Evolutionary conservation across 305 asterid species (phyloP).

Genomic region (Ilex paraguariensis): DNA sequence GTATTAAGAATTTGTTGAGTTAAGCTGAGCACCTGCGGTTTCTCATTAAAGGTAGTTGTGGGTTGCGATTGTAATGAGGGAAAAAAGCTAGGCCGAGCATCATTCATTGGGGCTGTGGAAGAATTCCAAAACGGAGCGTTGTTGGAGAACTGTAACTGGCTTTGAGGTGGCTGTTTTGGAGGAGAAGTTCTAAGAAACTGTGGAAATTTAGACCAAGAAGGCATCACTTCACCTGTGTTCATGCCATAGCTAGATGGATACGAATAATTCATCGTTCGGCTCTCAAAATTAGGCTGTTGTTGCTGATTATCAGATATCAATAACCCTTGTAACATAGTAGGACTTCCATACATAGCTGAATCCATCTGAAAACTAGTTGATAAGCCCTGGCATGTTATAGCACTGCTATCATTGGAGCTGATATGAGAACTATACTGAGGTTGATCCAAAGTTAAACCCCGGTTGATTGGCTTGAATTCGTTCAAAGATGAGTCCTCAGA

Average conservation of each 20-base stretch:
- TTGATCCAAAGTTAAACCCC: conserved; percentile 51
- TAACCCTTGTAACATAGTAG: conserved; percentile 28
- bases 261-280: conserved; percentile 34
- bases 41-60: conserved; percentile 49
- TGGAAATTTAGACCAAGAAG: conserved; percentile 20
- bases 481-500: conserved; percentile 36
- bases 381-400: conserved; percentile 41
- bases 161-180: conserved; percentile 16
- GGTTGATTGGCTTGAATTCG: conserved; percentile 45
- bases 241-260: conserved; percentile 29
- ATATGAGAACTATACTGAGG: conserved; percentile 40
- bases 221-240: neutral
- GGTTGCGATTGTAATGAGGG: conserved; percentile 50
- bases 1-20: conserved; percentile 13
- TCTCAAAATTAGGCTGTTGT: conserved; percentile 26
- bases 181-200: conserved; percentile 51
- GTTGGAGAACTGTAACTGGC: conserved; percentile 70
- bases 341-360: conserved; percentile 33
- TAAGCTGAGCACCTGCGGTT: conserved; percentile 46
- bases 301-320: conserved; percentile 42
- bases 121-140: conserved; percentile 85
- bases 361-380: conserved; percentile 23
- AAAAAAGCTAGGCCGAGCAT: conserved; percentile 48
- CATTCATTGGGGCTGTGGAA: conserved; percentile 36
- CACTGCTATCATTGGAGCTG: conserved; percentile 41